phyloP scores from a whole-genome alignment of 768 basidiomycete genomes.

The Phanerochaete carnosa region DNA sequence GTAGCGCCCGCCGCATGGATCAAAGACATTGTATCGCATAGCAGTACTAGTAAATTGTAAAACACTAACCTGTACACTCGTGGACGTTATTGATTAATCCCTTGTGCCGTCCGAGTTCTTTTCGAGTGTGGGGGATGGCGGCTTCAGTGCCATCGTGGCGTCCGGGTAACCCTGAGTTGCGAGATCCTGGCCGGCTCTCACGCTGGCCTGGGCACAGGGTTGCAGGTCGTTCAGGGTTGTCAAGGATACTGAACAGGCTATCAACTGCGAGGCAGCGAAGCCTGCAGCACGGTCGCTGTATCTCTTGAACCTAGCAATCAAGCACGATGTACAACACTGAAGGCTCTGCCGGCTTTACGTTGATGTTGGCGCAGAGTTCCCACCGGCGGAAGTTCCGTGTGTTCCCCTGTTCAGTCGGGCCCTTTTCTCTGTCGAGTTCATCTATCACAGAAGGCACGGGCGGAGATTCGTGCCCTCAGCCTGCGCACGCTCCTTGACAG shows the following conservation, averaged over 20 bases:
- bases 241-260: not conserved
- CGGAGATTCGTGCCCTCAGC: too few relatives aligned
- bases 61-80: not conserved
- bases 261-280: not conserved
- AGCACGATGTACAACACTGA: too few relatives aligned
- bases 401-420: too few relatives aligned
- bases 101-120: not conserved
- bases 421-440: too few relatives aligned
- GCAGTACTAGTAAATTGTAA: not conserved
- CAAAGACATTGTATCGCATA: constrained; percentile 1
- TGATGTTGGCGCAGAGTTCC: too few relatives aligned
- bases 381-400: too few relatives aligned
- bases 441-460: too few relatives aligned
- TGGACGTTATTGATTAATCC: not conserved
- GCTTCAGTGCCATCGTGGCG: not conserved
- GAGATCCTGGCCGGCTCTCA: not conserved
- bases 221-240: not conserved
- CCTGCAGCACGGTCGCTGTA: not conserved
- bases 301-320: not conserved
- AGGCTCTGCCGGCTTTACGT: too few relatives aligned
- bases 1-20: not conserved
- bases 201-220: not conserved
- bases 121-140: too few relatives aligned
- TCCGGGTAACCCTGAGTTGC: not conserved
- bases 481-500: too few relatives aligned